Conservation (phyloP, 2,329 filamentous ascomycete genomes). For the Penicillium psychrosexuale region DNA sequence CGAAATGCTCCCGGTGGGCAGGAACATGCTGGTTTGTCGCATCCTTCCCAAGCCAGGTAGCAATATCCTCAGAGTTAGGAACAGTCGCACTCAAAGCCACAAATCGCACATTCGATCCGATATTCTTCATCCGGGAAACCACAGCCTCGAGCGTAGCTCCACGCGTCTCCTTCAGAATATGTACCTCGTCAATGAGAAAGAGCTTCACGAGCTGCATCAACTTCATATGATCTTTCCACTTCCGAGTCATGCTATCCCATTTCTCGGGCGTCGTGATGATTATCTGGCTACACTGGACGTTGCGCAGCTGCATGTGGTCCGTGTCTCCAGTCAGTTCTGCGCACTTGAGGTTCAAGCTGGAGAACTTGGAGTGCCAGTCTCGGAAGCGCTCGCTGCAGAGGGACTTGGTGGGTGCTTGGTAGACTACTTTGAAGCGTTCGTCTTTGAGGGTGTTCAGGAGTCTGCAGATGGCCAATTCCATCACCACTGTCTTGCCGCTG, state of each 20-base stretch:
- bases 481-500: conserved; percentile 77
- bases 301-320: conserved; percentile 61
- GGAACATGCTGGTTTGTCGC: conserved; percentile 58
- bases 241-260: conserved; percentile 85
- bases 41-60: conserved; percentile 71
- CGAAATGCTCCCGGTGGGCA: conserved; percentile 67
- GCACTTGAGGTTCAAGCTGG: conserved; percentile 63
- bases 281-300: conserved; percentile 71
- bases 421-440: conserved; percentile 73
- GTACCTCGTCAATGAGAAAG: conserved; percentile 83
- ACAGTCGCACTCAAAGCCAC: conserved; percentile 79
- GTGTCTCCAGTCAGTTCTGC: conserved; percentile 82
- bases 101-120: conserved; percentile 72
- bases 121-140: conserved; percentile 82
- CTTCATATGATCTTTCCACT: conserved; percentile 76
- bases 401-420: conserved; percentile 81
- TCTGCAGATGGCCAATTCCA: conserved; percentile 78
- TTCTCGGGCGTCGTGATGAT: conserved; percentile 89
- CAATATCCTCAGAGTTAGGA: conserved; percentile 77
- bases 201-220: conserved; percentile 73
- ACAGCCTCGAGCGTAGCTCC: conserved; percentile 80
- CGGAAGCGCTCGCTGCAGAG: conserved; percentile 72
- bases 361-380: conserved; percentile 77
- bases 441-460: conserved; percentile 57
- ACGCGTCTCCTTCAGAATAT: conserved; percentile 75